phyloP scores from a whole-genome alignment of 495 filamentous ascomycete genomes.

The Articulospora tetracladia region DNA sequence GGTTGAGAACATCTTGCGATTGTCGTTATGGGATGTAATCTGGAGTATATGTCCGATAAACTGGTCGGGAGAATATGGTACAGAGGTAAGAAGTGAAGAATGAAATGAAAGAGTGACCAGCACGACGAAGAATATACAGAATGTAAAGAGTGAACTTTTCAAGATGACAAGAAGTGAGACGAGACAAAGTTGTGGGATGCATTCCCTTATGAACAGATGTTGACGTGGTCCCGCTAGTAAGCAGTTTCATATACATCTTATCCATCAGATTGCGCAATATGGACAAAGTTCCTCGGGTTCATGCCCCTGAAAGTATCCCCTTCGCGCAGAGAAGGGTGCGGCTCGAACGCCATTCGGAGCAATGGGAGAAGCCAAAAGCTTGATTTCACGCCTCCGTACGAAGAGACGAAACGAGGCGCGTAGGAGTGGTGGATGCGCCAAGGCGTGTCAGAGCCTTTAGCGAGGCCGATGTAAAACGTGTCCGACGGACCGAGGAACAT shows the following conservation, averaged over 20 bases:
- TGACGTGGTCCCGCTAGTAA: not conserved
- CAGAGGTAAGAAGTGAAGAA: not conserved
- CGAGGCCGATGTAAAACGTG: not conserved
- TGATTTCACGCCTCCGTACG: not conserved
- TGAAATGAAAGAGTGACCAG: conserved; percentile 7
- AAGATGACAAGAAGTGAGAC: not conserved
- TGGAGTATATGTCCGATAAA: not conserved
- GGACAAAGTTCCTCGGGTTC: not conserved
- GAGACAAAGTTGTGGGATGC: not conserved
- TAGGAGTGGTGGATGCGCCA: conserved; percentile 1
- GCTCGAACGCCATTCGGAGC: not conserved
- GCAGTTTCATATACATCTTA: not conserved
- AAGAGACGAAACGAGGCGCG: not conserved
- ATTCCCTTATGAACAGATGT: not conserved
- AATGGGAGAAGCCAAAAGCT: not conserved
- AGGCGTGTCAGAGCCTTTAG: not conserved
- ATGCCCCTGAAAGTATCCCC: not conserved
- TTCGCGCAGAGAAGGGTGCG: not conserved
- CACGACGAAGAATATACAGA: not conserved
- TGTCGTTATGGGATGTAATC: too few species aligned
- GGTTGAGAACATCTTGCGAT: not conserved
- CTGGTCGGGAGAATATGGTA: conserved; percentile 13
- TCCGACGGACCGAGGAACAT: not conserved
- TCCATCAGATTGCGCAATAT: conserved; percentile 1
- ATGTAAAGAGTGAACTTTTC: not conserved